Percentiles rank a stretch among this genome's conserved stretches.
These are phyloP conservation scores for Starmerella stigmatis DNA, from an alignment of 805 yeast genomes.

Conservation along the genomic window DNA sequence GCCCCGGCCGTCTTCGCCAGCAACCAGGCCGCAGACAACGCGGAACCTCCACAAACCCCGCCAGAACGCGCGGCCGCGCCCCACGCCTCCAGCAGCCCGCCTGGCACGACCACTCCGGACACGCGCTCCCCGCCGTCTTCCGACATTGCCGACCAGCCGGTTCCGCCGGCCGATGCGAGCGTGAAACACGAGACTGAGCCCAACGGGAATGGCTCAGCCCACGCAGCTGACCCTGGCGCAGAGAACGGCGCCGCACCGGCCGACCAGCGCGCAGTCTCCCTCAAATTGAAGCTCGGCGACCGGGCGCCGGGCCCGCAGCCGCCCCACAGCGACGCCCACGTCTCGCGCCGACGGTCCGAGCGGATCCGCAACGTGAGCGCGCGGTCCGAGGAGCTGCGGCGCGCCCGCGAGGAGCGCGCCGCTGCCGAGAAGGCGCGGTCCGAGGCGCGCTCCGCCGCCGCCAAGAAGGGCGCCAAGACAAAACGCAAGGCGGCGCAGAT, in stretches of 20 bases:
- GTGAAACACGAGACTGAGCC: too few species aligned
- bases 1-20: slow-evolving; percentile 5
- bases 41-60: background rate
- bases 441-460: slow-evolving; percentile 5
- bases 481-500: slow-evolving; percentile 8
- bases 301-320: background rate
- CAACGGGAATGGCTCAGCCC: too few species aligned
- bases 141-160: too few species aligned
- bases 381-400: slow-evolving; percentile 18
- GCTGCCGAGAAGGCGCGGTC: slow-evolving; percentile 2
- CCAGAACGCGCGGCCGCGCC: background rate
- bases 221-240: too few species aligned
- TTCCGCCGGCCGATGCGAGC: too few species aligned
- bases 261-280: slow-evolving; percentile 1
- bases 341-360: slow-evolving; percentile 14
- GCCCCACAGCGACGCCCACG: background rate
- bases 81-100: background rate
- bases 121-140: too few species aligned
- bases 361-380: slow-evolving; percentile 16
- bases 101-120: too few species aligned
- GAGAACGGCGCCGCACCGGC: background rate
- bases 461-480: slow-evolving; percentile 1
- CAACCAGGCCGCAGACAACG: background rate
- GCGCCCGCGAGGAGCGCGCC: slow-evolving; percentile 4
- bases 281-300: background rate